These are phyloP conservation scores for Dioscorea zingiberensis DNA, from an alignment of 106 monocot genomes.

Conservation along the genomic window DNA sequence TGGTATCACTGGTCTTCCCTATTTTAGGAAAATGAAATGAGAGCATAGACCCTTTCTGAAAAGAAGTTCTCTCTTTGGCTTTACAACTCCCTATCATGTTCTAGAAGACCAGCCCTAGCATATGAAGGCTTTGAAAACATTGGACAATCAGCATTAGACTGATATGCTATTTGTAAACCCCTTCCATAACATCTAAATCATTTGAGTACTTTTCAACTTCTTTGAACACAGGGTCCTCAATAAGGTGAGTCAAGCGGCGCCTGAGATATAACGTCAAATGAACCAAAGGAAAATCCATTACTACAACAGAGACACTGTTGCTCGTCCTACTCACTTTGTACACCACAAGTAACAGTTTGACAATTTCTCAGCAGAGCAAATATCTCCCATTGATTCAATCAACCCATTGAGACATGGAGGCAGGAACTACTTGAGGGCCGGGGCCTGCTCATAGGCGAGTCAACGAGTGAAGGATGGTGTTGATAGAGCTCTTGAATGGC, in stretches of 20 bases:
- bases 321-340: no score
- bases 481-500: no score
- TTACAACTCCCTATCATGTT: neutral
- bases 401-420: no score
- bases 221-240: conserved; percentile 18
- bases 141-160: neutral
- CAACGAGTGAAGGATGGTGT: no score
- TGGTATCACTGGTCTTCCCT: conserved; percentile 20
- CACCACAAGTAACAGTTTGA: no score
- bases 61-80: neutral
- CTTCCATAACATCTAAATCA: conserved; percentile 1
- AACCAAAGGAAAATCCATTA: neutral
- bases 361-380: no score
- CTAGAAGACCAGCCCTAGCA: neutral
- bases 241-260: neutral
- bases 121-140: neutral
- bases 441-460: no score
- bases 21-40: conserved; percentile 15
- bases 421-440: no score
- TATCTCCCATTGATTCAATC: no score
- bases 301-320: neutral
- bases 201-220: conserved; percentile 18
- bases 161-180: neutral
- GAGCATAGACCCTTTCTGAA: conserved; percentile 21
- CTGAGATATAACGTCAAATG: neutral